Evolutionary conservation across 176 grass and related monocot species (phyloP), one percentile per base, ranked within the genome.

Genomic region (Cenchrus americanus): DNA sequence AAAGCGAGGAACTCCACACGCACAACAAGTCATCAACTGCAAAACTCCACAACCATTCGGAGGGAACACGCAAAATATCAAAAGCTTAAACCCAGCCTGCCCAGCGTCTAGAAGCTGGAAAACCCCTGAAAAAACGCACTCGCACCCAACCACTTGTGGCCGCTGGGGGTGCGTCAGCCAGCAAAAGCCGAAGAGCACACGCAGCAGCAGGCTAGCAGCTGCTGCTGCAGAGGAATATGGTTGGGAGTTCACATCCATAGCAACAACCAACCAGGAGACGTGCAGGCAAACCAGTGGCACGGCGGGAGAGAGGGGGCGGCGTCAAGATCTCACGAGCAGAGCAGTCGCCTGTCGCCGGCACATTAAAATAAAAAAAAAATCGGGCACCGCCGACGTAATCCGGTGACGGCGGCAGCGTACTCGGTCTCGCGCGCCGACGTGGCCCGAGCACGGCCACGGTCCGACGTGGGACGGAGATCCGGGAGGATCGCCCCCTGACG

Each of bases 371-470:
- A 34, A 34, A 37, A 37, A 37, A 37, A 37, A 37, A 37, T 4
- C 4, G 34, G 34, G 43, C 70, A 70, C 53, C 7, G 71, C 14
- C 21, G 34, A 57, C 17, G 71, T 6, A 65, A 86, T 72, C 83
- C 40, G 11, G 50, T 43, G 83, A 86, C 15, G 88, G 10, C 55
- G 0, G 67, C 83, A 34, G 27, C 46, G 40, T 82, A 65, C 46
- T n/a, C 32, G 14, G 69, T 67, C 43, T 32, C 30, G 17, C 40
- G 66, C 41, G 41, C 15, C 62, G 30, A 81, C 78, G 79, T 82
- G 88, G 73, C 88, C 7, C 65, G 79, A 66, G 27, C n/a, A 19
- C 22, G 79, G 79, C 83, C 88, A 82, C 41, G 71, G 71, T 22
- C 48, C 48, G 83, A 86, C 76, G 70, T 78, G 72, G 42, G 76